Base-by-base conservation (phyloP, 2,329 filamentous ascomycete species). In the Xylaria sp. region DNA sequence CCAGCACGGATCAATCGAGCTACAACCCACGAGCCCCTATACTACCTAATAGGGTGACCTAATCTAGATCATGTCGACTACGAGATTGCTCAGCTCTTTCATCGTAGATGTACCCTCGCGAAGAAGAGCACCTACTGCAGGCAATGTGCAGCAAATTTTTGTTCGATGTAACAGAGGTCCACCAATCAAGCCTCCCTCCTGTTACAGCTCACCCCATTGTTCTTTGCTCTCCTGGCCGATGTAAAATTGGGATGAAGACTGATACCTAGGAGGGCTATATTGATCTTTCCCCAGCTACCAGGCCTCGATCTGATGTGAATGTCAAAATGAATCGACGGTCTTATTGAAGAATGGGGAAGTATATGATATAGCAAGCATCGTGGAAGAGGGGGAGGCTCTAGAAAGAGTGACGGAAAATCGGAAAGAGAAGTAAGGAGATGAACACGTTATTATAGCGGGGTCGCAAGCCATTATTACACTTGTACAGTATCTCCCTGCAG, bases 61-160 rank as follows among this genome's bases (percentile, higher is more conserved):
- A 66, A 62, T 66, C 69, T 66, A 66, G 69, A 71, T 46, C 63
- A 66, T 48, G 44, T 66, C 39, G 20, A 60, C 37, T 34, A 56
- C 59, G 51, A 44, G 23, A 18, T 31, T 60, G 48, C 55, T 62
- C 65, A 67, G 61, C 61, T 59, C 57, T 50, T 44, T 23, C 20
- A 23, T 50, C 62, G n/a, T 54, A 48, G 25, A 50, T 18, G 44
- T 65, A 39, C 41, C 58, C 34, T 58, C 18, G 51, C 56, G 58
- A 59, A 54, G 41, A 46, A 39, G 28, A 60, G 28, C 37, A 55
- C 41, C 41, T n/a, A 25, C 23, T 25, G 23, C 23, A n/a, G 41
- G 41, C 28, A 54, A n/a, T 54, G 28, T 46, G 25, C 46, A 34
- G 44, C 31, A 20, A 46, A 48, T 39, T 23, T 28, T 25, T 52